Evolutionary conservation across 2,329 filamentous ascomycete genomes (phyloP).

Genomic region (Beauveria sp.): DNA sequence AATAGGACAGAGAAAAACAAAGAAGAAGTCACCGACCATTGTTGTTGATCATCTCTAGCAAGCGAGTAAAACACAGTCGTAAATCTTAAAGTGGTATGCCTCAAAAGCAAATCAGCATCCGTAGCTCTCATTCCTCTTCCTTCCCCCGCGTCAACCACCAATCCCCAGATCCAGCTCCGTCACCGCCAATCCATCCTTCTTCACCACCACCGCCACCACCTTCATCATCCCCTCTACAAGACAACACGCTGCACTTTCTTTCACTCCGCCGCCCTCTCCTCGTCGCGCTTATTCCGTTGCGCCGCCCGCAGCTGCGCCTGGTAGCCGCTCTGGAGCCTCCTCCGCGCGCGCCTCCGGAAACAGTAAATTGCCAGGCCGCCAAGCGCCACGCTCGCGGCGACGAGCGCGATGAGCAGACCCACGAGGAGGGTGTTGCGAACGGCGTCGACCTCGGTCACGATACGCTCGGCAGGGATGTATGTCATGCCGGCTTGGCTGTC

Average conservation of each 20-base stretch:
- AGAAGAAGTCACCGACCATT: too few species aligned
- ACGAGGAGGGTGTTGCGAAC: conserved; percentile 4
- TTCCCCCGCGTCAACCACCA: too few species aligned
- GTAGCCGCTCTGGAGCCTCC: not conserved
- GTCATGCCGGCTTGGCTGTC: not conserved
- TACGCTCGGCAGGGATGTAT: not conserved
- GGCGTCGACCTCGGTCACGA: not conserved
- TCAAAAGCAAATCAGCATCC: not conserved
- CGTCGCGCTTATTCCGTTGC: not conserved
- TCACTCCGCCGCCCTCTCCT: not conserved
- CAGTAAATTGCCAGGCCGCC: conserved; percentile 1
- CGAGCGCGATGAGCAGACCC: not conserved
- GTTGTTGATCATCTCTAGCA: too few species aligned
- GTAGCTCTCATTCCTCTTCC: not conserved
- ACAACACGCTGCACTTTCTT: too few species aligned
- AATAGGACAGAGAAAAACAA: too few species aligned
- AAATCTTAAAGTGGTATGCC: not conserved
- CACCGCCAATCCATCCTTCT: not conserved
- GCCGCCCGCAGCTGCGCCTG: not conserved
- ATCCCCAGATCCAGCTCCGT: not conserved
- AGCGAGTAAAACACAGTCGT: too few species aligned
- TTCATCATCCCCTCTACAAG: too few species aligned
- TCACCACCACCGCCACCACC: too few species aligned
- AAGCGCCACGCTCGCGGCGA: not conserved
- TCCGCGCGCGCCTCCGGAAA: not conserved